A percentile compares a stretch with the other conserved stretches of the same genome.
Conservation (phyloP, 371 early-diverging fungal species). For the Rhizopus delemar region DNA sequence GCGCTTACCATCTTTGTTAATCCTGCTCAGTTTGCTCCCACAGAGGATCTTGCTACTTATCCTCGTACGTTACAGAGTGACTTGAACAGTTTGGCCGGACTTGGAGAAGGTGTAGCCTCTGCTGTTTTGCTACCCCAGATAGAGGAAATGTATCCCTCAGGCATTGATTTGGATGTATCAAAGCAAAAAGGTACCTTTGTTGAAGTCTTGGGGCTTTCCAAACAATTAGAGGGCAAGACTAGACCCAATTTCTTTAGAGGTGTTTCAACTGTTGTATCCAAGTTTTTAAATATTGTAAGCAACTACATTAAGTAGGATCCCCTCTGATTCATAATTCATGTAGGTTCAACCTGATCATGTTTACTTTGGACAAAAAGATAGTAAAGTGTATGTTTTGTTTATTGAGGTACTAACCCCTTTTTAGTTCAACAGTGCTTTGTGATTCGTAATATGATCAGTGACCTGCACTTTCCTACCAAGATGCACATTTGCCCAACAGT, state of each 20-base stretch:
- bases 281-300: conserved; percentile 85
- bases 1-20: conserved; percentile 94
- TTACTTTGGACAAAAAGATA: conserved; percentile 97
- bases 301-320: neutral
- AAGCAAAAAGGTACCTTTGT: conserved; percentile 91
- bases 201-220: conserved; percentile 84
- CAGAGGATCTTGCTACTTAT: conserved; percentile 90
- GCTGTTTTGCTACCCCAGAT: conserved; percentile 83
- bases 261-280: conserved; percentile 93
- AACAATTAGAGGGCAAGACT: conserved; percentile 89
- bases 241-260: conserved; percentile 98
- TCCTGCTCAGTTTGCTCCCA: conserved; percentile 96
- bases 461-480: conserved; percentile 79
- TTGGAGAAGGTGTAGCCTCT: conserved; percentile 44
- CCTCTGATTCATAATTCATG: neutral
- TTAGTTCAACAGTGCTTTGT: conserved; percentile 91
- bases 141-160: conserved; percentile 91
- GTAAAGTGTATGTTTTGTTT: conserved; percentile 21
- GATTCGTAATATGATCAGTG: conserved; percentile 75
- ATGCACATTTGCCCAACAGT: conserved; percentile 78
- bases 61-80: conserved; percentile 85
- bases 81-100: conserved; percentile 56
- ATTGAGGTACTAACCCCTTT: neutral
- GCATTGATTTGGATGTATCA: conserved; percentile 75
- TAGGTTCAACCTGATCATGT: conserved; percentile 77